Evolutionary conservation across 495 filamentous ascomycete genomes (phyloP), one percentile per base, ranked within the genome.

Genomic region (Astrocystis sublimbata): DNA sequence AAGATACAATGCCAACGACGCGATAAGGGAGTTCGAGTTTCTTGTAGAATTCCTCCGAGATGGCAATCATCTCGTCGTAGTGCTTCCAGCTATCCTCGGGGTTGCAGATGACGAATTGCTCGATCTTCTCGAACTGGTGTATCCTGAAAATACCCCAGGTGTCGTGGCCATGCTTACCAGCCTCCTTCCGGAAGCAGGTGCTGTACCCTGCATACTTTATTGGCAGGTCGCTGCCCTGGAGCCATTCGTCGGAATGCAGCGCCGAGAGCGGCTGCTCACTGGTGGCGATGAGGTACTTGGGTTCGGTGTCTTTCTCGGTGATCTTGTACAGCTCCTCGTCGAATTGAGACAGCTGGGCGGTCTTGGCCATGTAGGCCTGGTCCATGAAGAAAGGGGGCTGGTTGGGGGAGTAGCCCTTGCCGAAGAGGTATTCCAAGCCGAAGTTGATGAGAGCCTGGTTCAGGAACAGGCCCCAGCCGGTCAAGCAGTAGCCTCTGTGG

Each of bases 251-350:
- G 61, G 89, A 88, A 71, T 98, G 96, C 60, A 97, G 84, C 1
- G 92, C 93, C 33, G 90, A 93, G 71, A 98, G 84, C 3, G 96
- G 94, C 70, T 98, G 94, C 70, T 98, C 94, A 4, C 91, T 94
- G 64, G 94, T 98, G 10, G 96, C 94, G 75, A 98, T 98, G 15
- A 98, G 84, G 69, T 98, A 98, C 75, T 98, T 98, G 51, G 90
- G 84, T 45, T 96, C 91, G 62, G 91, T 89, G 59, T 92, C 90
- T 61, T 90, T 88, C 60, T 92, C 90, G 6, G 92, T 85, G 49
- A 98, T 93, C 77, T 98, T 98, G 79, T 98, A 98, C 40, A 98
- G 76, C 70, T 98, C 92, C 73, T 98, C 94, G 66, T 98, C 94
- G 69, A 98, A 98, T 65, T 98, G 90, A 70, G 93, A 92, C 17